Evolutionary conservation across 208 protist species (phyloP).

Genomic region (Leishmania tarentolae): DNA sequence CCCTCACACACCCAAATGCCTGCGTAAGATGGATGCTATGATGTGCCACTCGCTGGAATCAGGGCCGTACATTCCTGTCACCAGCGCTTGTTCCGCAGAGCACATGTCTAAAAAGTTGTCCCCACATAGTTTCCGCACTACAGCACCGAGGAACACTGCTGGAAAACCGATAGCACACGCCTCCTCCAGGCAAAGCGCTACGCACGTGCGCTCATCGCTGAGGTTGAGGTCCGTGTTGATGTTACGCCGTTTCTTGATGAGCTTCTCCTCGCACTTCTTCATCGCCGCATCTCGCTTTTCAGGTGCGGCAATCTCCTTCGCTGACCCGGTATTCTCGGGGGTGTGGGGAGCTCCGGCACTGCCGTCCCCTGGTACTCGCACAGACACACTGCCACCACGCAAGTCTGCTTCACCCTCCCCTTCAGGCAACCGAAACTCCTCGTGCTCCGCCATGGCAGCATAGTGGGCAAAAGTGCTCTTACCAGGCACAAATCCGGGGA

Average conservation of each 20-base stretch:
- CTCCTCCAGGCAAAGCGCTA: conserved; percentile 2
- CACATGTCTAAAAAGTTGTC: background rate
- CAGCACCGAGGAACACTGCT: fast-evolving
- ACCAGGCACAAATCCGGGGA: conserved; percentile 1
- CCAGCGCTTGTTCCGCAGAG: background rate
- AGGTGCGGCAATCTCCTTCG: background rate
- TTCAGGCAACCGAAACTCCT: background rate
- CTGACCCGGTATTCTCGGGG: background rate
- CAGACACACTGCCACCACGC: background rate
- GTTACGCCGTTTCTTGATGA: background rate
- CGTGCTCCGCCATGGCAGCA: background rate
- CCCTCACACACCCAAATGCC: background rate
- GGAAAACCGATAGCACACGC: background rate
- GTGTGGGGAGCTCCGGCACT: background rate
- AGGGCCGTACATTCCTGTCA: background rate
- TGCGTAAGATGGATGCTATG: background rate
- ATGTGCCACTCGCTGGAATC: background rate
- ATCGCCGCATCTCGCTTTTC: background rate
- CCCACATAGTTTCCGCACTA: conserved; percentile 5
- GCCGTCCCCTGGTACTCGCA: background rate
- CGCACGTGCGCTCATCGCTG: conserved; percentile 14
- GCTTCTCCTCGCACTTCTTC: conserved; percentile 2
- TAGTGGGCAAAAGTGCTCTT: conserved; percentile 5
- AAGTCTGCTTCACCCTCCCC: background rate
- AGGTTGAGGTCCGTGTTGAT: conserved; percentile 10